These are phyloP conservation scores for Biscutella laevigata DNA, from an alignment of 441 rosid genomes.

Conservation along the genomic window DNA sequence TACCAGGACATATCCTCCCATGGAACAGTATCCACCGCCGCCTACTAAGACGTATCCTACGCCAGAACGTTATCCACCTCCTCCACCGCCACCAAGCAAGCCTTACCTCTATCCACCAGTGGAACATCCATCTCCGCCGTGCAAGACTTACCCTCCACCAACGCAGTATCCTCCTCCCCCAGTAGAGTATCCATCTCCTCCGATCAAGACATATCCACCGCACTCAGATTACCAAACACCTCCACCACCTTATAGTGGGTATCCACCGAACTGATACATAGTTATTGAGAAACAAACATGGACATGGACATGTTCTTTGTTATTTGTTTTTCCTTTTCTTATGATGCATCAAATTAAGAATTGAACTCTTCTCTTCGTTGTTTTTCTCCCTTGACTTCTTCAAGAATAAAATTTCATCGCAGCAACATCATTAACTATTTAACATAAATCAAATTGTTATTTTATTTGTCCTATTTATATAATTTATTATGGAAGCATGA, in stretches of 20 bases:
- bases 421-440: neutral
- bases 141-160: neutral
- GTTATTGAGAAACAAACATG: neutral
- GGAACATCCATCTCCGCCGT: neutral
- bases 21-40: neutral
- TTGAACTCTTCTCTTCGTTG: neutral
- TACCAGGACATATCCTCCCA: neutral
- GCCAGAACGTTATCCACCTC: neutral
- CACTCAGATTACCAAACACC: neutral
- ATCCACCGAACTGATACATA: neutral
- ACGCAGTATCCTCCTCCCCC: no score
- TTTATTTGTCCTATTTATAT: no score
- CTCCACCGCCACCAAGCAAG: neutral
- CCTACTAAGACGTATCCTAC: neutral
- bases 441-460: no score
- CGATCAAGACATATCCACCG: neutral
- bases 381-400: neutral
- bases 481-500: no score
- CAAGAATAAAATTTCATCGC: neutral
- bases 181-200: neutral
- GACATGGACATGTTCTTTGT: neutral
- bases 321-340: neutral
- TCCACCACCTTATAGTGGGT: conserved; percentile 12
- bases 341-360: conserved; percentile 1
- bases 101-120: neutral